Evolutionary conservation across 2,329 filamentous ascomycete genomes (phyloP), one percentile per base, ranked within the genome.

Genomic region (Sporothrix brasiliensis): DNA sequence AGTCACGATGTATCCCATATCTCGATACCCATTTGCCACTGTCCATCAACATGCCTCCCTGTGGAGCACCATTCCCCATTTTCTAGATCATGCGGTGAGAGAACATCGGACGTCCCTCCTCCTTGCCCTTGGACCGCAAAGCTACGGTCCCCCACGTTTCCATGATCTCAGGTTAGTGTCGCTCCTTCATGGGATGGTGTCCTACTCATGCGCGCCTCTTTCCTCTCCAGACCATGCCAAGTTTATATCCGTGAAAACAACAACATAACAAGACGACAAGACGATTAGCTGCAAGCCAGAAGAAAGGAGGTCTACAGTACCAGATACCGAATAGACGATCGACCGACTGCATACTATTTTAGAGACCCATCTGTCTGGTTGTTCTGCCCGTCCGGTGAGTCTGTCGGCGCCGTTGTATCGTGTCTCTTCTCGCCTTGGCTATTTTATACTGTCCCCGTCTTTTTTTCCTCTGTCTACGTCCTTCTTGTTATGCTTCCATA

Each of bases 81-180:
- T 44, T 67, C 65, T 53, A 44, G 50, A 67, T 67, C 49, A 67
- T 67, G 65, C 65, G 65, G 65, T 54, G 50, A 44, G 65, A 67
- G 2, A 53, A 44, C 14, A 49, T 49, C 14, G 13, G n/a, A 16
- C 3, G n/a, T 63, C n/a, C 41, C 24, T 53, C 21, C 16, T 34
- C 56, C 56, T n/a, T 61, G 19, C n/a, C 58, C 39, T 61, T 4
- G 13, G 19, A 24, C 7, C 1, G 16, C 63, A 9, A 67, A 50
- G 47, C 27, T 53, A 39, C 30, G 49, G 34, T 67, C 54, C 65
- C 65, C 65, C 65, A 67, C 65, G 65, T 67, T 65, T 50, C 60
- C 41, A 65, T 65, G 60, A 65, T 65, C 60, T 50, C 60, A 65
- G 60, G 60, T 65, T 65, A 50, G 60, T 24, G 19, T n/a, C 14